phyloP scores from a whole-genome alignment of 352 stramenopile genomes.

The Thraustotheca clavata region DNA sequence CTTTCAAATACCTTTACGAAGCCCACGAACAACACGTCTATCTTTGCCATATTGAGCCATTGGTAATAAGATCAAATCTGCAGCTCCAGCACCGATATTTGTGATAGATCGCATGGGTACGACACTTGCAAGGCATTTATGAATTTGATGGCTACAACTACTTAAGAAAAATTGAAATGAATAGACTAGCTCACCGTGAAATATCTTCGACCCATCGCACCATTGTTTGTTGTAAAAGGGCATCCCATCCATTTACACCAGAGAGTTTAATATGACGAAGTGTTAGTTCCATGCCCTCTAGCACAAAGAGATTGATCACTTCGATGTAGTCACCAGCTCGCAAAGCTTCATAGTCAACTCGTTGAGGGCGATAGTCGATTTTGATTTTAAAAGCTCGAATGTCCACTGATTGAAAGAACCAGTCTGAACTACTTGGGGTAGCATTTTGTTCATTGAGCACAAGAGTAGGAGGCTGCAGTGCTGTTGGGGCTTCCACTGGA shows the following conservation, averaged over 20 bases:
- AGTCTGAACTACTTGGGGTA: slow-evolving; percentile 40
- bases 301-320: slow-evolving; percentile 84
- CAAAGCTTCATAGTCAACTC: slow-evolving; percentile 76
- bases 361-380: slow-evolving; percentile 83
- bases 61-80: slow-evolving; percentile 76
- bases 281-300: slow-evolving; percentile 83
- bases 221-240: slow-evolving; percentile 61
- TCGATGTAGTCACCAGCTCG: slow-evolving; percentile 79
- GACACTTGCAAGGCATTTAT: slow-evolving; percentile 84
- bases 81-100: slow-evolving; percentile 78
- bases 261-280: slow-evolving; percentile 78
- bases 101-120: slow-evolving; percentile 74
- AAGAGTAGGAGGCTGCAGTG: slow-evolving; percentile 5
- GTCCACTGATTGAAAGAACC: slow-evolving; percentile 86
- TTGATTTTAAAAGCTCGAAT: slow-evolving; percentile 86
- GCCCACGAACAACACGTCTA: slow-evolving; percentile 62
- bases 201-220: slow-evolving; percentile 85
- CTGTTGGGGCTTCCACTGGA: not conserved
- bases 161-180: not conserved
- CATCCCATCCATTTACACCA: slow-evolving; percentile 66
- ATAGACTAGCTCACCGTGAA: slow-evolving; percentile 35
- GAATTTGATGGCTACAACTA: slow-evolving; percentile 48
- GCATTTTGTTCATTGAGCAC: slow-evolving; percentile 25
- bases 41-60: slow-evolving; percentile 83
- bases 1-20: slow-evolving; percentile 53